Percentiles rank a stretch among this genome's conserved stretches.
phyloP scores from a whole-genome alignment of 2,329 filamentous ascomycete species.

The Fusarium temperatum region DNA sequence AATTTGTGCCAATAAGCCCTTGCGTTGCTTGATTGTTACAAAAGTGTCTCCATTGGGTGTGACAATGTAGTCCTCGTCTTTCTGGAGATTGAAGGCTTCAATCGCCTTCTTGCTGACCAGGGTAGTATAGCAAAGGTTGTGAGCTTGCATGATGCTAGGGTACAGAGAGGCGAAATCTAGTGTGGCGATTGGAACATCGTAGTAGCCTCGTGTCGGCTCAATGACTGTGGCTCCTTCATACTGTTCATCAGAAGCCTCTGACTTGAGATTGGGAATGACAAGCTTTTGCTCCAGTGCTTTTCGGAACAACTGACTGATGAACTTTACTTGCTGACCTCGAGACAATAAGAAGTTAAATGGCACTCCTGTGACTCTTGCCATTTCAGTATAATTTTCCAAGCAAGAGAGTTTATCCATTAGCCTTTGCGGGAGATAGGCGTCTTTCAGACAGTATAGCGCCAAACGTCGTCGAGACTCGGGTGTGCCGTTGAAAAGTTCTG shows the following conservation, averaged over 20 bases:
- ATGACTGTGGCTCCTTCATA: slow-evolving; percentile 99
- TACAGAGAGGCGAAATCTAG: slow-evolving; percentile 99
- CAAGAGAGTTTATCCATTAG: slow-evolving; percentile 98
- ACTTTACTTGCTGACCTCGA: slow-evolving; percentile 95
- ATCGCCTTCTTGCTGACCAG: slow-evolving; percentile 77
- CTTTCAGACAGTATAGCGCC: slow-evolving; percentile 96
- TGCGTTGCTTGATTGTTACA: slow-evolving; percentile 85
- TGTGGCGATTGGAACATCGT: slow-evolving; percentile 93
- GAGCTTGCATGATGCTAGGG: slow-evolving; percentile 97
- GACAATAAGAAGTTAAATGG: slow-evolving; percentile 95
- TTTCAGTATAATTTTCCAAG: slow-evolving; percentile 98
- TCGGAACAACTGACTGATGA: slow-evolving; percentile 95
- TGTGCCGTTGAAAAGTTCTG: slow-evolving; percentile 95
- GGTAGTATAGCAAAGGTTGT: slow-evolving; percentile 98
- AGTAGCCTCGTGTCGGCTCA: slow-evolving; percentile 91
- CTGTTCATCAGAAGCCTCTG: slow-evolving; percentile 80
- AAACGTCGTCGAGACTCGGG: slow-evolving; percentile 89
- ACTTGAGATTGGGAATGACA: slow-evolving; percentile 87
- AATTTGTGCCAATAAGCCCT: slow-evolving; percentile 94
- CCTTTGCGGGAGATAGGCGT: slow-evolving; percentile 93
- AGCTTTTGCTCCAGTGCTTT: slow-evolving; percentile 94
- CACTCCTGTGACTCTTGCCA: slow-evolving; percentile 98
- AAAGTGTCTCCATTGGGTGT: slow-evolving; percentile 96
- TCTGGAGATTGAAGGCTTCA: slow-evolving; percentile 78
- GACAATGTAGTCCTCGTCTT: slow-evolving; percentile 95